Conservation (phyloP, 2,329 filamentous ascomycete genomes). For the Trichoderma harzianum region DNA sequence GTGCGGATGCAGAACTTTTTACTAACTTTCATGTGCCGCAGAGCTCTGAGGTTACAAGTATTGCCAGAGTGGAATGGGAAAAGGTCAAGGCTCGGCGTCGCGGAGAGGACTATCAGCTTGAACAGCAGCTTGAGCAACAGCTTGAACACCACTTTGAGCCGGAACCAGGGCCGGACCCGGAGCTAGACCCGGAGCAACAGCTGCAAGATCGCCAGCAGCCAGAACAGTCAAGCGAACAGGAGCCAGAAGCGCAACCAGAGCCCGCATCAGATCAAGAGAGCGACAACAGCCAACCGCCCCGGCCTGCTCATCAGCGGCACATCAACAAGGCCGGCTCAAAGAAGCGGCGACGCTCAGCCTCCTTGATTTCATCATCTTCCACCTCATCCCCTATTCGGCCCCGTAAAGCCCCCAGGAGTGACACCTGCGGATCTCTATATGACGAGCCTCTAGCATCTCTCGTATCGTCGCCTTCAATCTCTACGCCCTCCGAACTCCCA, state of each 20-base stretch:
- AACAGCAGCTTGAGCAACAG: not conserved
- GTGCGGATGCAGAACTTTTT: not conserved
- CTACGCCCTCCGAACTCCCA: slow-evolving; percentile 22
- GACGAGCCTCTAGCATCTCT: slow-evolving; percentile 32
- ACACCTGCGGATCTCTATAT: slow-evolving; percentile 26
- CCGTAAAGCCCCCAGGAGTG: slow-evolving; percentile 24
- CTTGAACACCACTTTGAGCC: not conserved
- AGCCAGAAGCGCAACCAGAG: slow-evolving; percentile 1
- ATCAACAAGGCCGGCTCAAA: slow-evolving; percentile 20
- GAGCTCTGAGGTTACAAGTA: slow-evolving; percentile 31
- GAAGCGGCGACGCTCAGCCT: slow-evolving; percentile 15
- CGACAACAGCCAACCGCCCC: slow-evolving; percentile 28
- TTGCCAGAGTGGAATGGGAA: slow-evolving; percentile 35
- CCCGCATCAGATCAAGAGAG: slow-evolving; percentile 16
- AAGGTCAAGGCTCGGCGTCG: slow-evolving; percentile 22
- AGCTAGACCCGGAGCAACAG: not conserved
- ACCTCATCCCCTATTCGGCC: slow-evolving; percentile 16
- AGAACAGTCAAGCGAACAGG: not conserved
- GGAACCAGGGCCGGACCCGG: not conserved
- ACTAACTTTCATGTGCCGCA: slow-evolving; percentile 24
- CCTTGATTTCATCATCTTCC: not conserved
- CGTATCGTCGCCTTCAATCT: slow-evolving; percentile 27
- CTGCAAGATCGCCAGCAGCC: not conserved
- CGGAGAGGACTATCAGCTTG: not conserved
- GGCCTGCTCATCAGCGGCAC: slow-evolving; percentile 29